Evolutionary conservation across 495 filamentous ascomycete species (phyloP).

Genomic region (Neurospora intermedia): DNA sequence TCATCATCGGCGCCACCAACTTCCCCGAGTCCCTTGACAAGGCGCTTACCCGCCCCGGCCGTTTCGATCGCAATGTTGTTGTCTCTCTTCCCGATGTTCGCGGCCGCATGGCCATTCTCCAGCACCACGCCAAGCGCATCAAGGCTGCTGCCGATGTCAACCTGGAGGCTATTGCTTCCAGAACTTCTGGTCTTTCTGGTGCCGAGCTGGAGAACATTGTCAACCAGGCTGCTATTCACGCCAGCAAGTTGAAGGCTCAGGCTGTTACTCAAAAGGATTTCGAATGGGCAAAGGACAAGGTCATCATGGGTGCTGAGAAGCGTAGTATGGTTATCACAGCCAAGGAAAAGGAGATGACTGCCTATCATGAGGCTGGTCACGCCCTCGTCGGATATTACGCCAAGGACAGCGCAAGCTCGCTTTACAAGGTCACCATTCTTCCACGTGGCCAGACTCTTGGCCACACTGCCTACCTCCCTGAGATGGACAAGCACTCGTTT

Average conservation of each 20-base stretch:
- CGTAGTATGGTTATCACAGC: conserved; percentile 77
- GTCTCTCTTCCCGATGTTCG: conserved; percentile 93
- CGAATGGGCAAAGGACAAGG: conserved; percentile 96
- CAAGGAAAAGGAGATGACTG: conserved; percentile 80
- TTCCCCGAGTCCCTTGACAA: conserved; percentile 92
- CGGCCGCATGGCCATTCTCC: conserved; percentile 81
- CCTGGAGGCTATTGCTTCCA: conserved; percentile 66
- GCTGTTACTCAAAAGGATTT: conserved; percentile 71
- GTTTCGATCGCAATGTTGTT: conserved; percentile 83
- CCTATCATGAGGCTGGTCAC: conserved; percentile 96
- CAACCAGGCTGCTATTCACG: conserved; percentile 90
- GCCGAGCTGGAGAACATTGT: conserved; percentile 93
- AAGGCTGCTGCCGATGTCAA: conserved; percentile 70
- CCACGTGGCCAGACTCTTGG: conserved; percentile 79
- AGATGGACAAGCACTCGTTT: conserved; percentile 79
- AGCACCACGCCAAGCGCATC: conserved; percentile 84
- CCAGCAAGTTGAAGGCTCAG: conserved; percentile 64
- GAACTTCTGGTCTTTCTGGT: conserved; percentile 85
- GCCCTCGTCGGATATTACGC: conserved; percentile 81
- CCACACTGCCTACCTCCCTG: conserved; percentile 71
- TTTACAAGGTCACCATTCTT: conserved; percentile 97
- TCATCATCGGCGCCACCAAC: conserved; percentile 92
- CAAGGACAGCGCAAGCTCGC: conserved; percentile 49
- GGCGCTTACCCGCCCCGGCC: conserved; percentile 84
- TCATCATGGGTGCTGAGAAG: conserved; percentile 93